phyloP scores from a whole-genome alignment of 352 stramenopile genomes.

The Pythium scleroteichum region DNA sequence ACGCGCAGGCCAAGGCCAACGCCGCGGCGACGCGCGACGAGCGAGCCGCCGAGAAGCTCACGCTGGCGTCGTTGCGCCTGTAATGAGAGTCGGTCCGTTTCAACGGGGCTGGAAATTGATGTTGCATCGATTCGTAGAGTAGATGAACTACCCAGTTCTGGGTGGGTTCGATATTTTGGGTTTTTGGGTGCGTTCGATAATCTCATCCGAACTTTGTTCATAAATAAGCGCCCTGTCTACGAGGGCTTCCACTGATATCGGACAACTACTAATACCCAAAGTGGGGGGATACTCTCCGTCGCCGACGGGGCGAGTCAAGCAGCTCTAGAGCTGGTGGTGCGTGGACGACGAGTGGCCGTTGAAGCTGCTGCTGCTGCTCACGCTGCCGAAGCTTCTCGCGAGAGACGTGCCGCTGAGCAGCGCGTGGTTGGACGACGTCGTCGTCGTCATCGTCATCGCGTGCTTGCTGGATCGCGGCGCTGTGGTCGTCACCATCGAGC shows the following conservation, averaged over 20 bases:
- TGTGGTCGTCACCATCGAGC: conserved; percentile 10
- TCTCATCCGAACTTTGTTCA: conserved; percentile 1
- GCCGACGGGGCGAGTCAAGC: too few species aligned
- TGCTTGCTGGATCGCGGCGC: conserved; percentile 20
- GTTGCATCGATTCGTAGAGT: background rate
- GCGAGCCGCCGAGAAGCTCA: background rate
- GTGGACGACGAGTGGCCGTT: conserved; percentile 21
- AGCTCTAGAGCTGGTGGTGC: conserved; percentile 28
- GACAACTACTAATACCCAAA: background rate
- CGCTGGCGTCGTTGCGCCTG: conserved; percentile 11
- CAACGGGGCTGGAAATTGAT: too few species aligned
- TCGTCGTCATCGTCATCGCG: conserved; percentile 23
- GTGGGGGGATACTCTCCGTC: background rate
- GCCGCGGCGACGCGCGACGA: background rate
- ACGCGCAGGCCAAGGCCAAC: conserved; percentile 39
- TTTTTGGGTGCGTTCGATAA: background rate
- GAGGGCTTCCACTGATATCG: background rate
- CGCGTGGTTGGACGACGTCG: conserved; percentile 25
- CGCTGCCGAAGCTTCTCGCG: conserved; percentile 55
- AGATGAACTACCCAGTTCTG: background rate
- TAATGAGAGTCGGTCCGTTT: too few species aligned
- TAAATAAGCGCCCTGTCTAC: conserved; percentile 16
- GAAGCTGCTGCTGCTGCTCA: conserved; percentile 53
- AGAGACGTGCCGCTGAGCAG: conserved; percentile 32
- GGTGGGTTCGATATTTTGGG: conserved; percentile 1